Base-by-base conservation (phyloP, 805 yeast genomes). In the Yarrowia keelungensis region DNA sequence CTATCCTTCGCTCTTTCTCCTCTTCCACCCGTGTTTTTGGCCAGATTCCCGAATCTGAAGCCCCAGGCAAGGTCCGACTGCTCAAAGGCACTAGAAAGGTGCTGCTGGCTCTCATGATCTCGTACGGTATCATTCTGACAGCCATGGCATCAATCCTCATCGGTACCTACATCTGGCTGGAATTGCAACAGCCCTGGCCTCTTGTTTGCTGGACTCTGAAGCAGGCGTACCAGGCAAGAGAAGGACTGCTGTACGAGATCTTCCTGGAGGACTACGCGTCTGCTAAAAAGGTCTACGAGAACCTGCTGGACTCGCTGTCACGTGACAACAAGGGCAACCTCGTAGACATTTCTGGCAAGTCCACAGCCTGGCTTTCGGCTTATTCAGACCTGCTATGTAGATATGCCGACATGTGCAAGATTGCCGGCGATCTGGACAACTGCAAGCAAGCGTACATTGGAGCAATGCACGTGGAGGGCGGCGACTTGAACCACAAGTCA, bases 401-500 rank as follows among this genome's bases (percentile, higher is more conserved):
- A 32, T 59, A 59, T 10, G 65, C 65, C 4, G 65, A 59, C 51
- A 59, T 59, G 65, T 43, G 51, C 65, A 59, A 59, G 35, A 35
- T 59, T 9, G 45, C 51, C 8, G 65, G 65, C 3, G 65, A 59
- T 15, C 42, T 59, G 41, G 51, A 26, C 19, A 32, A 42, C 16
- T 59, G 65, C 51, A 59, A 59, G 42, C 51, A 59, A 42, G 65
- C 65, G 7, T 59, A 35, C 14, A 8, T 45, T 12, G 65, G 65
- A 2, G 65, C 65, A 0, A n/a, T 45, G 51, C 47, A 41, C 35
- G 26, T 59, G 32, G 42, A 43, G 19, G 51, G 35, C 1, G 64
- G 64, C 11, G 32, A 32, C 22, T n/a, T 59, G 14, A 8, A 8
- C 11, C 65, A 45, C 42, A 59, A 59, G 51, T 43, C 51, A 16